phyloP scores from a whole-genome alignment of 352 stramenopile genomes.

The Phytophthora hybrid region DNA sequence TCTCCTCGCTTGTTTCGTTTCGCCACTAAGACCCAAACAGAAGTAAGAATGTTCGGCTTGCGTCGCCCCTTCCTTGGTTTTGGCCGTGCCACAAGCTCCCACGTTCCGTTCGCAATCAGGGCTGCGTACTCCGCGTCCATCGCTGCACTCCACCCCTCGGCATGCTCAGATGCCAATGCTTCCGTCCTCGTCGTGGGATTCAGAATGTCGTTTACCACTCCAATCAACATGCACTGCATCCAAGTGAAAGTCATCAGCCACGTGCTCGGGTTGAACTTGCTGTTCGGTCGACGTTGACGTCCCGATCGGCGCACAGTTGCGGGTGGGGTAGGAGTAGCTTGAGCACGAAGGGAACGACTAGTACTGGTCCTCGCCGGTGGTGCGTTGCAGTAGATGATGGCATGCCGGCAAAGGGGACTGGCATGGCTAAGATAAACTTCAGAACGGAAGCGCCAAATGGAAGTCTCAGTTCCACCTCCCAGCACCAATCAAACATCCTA shows the following conservation, averaged over 20 bases:
- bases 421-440: no score
- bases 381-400: no score
- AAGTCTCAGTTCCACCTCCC: no score
- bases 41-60: slow-evolving; percentile 1
- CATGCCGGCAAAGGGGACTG: no score
- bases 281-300: slow-evolving; percentile 9
- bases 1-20: slow-evolving; percentile 14
- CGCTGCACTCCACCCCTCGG: not conserved
- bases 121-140: slow-evolving; percentile 18
- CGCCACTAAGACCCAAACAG: slow-evolving; percentile 9
- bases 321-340: not conserved
- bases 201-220: slow-evolving; percentile 7
- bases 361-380: no score
- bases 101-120: no score
- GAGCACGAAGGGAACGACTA: not conserved
- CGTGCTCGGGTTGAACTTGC: not conserved
- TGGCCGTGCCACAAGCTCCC: slow-evolving; percentile 10
- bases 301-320: not conserved
- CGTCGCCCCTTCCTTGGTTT: slow-evolving; percentile 1
- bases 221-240: slow-evolving; percentile 22
- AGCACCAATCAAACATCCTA: no score
- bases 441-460: no score
- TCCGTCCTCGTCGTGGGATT: slow-evolving; percentile 9
- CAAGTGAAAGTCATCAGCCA: slow-evolving; percentile 15
- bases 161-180: slow-evolving; percentile 12